Evolutionary conservation across 257 asterid genomes (phyloP), one percentile per base, ranked within the genome.

Genomic region (Anisodus acutangulus): DNA sequence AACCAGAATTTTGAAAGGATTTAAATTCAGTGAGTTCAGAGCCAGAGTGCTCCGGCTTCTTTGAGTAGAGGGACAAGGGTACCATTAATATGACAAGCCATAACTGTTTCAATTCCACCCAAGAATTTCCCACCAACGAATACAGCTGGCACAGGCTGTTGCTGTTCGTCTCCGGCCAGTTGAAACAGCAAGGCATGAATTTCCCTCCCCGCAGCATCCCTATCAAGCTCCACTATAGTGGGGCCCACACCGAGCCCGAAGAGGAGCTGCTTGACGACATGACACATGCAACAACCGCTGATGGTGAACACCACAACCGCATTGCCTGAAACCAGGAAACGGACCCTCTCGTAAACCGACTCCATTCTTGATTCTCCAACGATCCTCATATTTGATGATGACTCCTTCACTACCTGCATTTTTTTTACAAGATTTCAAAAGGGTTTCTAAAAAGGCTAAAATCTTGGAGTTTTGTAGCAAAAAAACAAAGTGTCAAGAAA

Each of bases 251-350:
- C 98, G 2, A 95, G 93, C 8, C 98, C 98, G 71, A 94, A 87
- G 0, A 95, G 93, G 16, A 95, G 91, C 82, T 92, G 97, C 86
- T 91, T 94, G 67, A 94, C 98, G 7, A 93, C 98, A 83, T 95
- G 98, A 89, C 98, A 91, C 98, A 95, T 94, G 90, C 98, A 94
- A 84, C 98, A 95, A 0, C 95, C 94, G 82, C 94, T 92, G 72
- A 90, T 68, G 9, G 97, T 91, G 94, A 95, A 95, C 16, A 95
- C 88, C 64, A 95, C 98, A 83, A 92, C 98, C 51, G 98, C 97
- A 80, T 92, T 95, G 45, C 91, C 84, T 19, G 94, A 87, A 8
- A 91, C 98, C 78, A 95, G 57, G 6, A 53, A 4, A 19, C 89
- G 70, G 15, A 95, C 89, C 70, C 86, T 88, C 90, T 93, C 95